These are phyloP conservation scores for Tetrahymena malaccensis DNA, from an alignment of 73 alveolate species.

Conservation along the genomic window DNA sequence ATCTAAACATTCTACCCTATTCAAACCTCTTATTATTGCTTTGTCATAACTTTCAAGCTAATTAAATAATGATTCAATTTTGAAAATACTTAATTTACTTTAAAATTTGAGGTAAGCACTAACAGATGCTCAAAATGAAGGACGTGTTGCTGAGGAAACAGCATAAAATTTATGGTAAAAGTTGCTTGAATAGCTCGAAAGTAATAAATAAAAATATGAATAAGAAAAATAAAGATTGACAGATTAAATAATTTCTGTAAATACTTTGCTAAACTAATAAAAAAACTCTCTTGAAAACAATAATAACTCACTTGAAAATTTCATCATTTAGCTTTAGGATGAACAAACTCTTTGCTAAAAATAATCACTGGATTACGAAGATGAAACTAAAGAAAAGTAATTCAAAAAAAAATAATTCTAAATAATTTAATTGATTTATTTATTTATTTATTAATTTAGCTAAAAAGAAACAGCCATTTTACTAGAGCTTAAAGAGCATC, in stretches of 20 bases:
- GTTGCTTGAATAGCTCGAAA: not conserved
- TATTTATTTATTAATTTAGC: not conserved
- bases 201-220: not conserved
- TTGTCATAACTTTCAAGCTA: not conserved
- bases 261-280: not conserved
- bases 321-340: not conserved
- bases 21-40: not conserved
- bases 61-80: not conserved
- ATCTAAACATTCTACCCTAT: conserved; percentile 21
- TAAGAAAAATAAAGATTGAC: not conserved
- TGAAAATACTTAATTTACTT: not conserved
- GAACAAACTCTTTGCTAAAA: not conserved
- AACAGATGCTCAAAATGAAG: not conserved
- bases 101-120: not conserved
- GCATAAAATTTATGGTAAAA: not conserved
- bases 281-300: not conserved
- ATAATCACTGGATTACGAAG: not conserved
- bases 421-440: not conserved
- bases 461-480: not conserved
- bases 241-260: not conserved
- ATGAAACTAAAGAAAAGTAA: not conserved
- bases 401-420: not conserved
- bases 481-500: not conserved
- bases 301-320: not conserved
- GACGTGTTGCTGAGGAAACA: not conserved